Evolutionary conservation across 78 protist species (phyloP), one percentile per base, ranked within the genome.

Genomic region (slime mould (Dictyostelium discoideum)): DNA sequence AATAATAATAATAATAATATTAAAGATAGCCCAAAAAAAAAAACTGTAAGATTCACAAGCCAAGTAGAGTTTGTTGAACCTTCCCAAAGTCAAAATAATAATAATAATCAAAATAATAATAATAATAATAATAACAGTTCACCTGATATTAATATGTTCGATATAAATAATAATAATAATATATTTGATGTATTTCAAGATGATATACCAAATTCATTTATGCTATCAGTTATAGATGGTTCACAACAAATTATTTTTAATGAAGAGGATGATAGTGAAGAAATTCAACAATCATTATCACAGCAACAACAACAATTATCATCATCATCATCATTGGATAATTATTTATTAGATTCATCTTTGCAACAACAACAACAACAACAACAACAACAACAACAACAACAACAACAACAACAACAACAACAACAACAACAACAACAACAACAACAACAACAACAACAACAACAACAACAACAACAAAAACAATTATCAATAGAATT

Each of bases 41-140:
- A 63, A 39, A 39, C 29, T 0, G 88, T 84, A 39, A 84, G 88
- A 63, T 84, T 84, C 40, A 84, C 88, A 63, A 67, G 22, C 13
- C 24, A 82, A 50, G 60, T 26, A 0, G 63, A 82, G 60, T 44
- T 50, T 16, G 72, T 82, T 14, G 86, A 82, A 50, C 88, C 88
- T 3, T 84, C 88, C 13, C 26, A 65, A 20, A 6, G 37, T 11
- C 40, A n/a, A 29, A 20, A 13, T 14, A 60, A 54, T 9, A 48
- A 48, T 48, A 13, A 48, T 48, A n/a, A 24, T 26, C 57, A 67
- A 13, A 13, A 24, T 26, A 32, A 32, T 32, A 32, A 32, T 32
- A 32, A 32, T 32, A 32, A 67, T 57, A 83, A 24, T 83, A 22
- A 3, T 39, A 10, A 6, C 7, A 16, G 20, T 20, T 20, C 65